Base-by-base conservation (phyloP, 1,139 yeast genomes). In the Lodderomyces metapsilosis region DNA sequence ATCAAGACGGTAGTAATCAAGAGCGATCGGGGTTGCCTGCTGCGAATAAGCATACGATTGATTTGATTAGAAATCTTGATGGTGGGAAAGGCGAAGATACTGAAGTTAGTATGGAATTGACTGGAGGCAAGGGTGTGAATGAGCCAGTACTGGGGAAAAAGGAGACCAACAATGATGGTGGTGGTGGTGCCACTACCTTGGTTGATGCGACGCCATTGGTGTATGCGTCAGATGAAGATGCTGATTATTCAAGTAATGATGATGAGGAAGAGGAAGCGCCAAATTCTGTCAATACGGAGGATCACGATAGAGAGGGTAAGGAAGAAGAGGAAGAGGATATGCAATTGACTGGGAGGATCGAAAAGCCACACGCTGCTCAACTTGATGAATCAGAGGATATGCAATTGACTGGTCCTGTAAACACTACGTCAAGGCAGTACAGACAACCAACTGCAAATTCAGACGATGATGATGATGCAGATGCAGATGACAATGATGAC, bases 391-490 rank as follows among this genome's bases (percentile, higher is more conserved):
- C 32, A 21, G 38, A 40, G 16, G 43, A 41, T 18, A 47, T 47
- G 49, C 56, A 52, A 28, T 45, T 52, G 24, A 52, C 56, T 2
- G 52, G 48, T 12, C 49, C 48, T 6, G 36, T 31, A n/a, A 39
- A 21, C 28, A 25, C 32, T 32, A 28, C 32, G 5, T 15, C 32
- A 3, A 18, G 32, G 12, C 17, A 18, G 15, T 28, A 28, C 18
- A 4, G 18, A 28, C 32, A 28, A 15, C 18, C 42, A 13, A 23
- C 25, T 8, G 11, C 18, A 5, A 12, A 5, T 16, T 25, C 18
- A 10, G 32, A 13, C 16, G 37, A 34, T 16, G 40, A 39, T 5
- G 50, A 41, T 16, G 54, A 45, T 27, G n/a, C n/a, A n/a, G n/a
- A n/a, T n/a, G n/a, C n/a, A n/a, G n/a, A n/a, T n/a, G n/a, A n/a